Percentiles rank a stretch among this genome's conserved stretches.
Conservation (phyloP, 805 yeast species). For the Saccharomycopsis sp. region DNA sequence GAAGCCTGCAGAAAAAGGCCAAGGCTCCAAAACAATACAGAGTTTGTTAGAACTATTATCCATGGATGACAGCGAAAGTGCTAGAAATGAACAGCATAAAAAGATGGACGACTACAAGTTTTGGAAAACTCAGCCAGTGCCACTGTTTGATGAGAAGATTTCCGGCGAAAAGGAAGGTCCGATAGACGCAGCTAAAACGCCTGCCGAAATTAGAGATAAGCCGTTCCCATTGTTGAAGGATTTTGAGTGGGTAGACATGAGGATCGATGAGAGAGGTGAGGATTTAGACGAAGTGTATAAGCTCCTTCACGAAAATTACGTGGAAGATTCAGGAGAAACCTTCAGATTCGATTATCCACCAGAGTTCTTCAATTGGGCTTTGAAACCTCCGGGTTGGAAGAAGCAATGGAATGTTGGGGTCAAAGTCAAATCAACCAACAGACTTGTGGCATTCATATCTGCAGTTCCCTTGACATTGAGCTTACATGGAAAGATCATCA, state of each 20-base stretch:
- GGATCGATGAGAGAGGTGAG: constrained; percentile 42
- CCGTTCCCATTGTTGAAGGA: constrained; percentile 71
- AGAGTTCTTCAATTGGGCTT: constrained; percentile 85
- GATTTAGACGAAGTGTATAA: constrained; percentile 74
- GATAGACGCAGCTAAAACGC: constrained; percentile 59
- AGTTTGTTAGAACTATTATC: constrained; percentile 1
- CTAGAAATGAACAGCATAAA: constrained; percentile 35
- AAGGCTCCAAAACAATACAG: not conserved
- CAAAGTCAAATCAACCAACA: constrained; percentile 66
- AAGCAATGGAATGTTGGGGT: constrained; percentile 92
- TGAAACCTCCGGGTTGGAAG: constrained; percentile 89
- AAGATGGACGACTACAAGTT: constrained; percentile 87
- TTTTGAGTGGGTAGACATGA: constrained; percentile 85
- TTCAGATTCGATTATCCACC: constrained; percentile 86
- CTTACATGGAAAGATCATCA: constrained; percentile 47
- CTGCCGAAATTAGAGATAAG: constrained; percentile 60
- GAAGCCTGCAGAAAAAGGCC: not conserved
- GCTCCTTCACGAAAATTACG: constrained; percentile 81
- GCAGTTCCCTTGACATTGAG: constrained; percentile 75
- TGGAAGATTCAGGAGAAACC: constrained; percentile 88
- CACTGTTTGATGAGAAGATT: constrained; percentile 61
- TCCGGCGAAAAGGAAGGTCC: constrained; percentile 60
- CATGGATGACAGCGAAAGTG: not conserved
- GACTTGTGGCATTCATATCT: constrained; percentile 85
- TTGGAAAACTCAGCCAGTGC: constrained; percentile 98